Base-by-base conservation (phyloP, 495 filamentous ascomycete species). In the Aspergillus bertholletiae region DNA sequence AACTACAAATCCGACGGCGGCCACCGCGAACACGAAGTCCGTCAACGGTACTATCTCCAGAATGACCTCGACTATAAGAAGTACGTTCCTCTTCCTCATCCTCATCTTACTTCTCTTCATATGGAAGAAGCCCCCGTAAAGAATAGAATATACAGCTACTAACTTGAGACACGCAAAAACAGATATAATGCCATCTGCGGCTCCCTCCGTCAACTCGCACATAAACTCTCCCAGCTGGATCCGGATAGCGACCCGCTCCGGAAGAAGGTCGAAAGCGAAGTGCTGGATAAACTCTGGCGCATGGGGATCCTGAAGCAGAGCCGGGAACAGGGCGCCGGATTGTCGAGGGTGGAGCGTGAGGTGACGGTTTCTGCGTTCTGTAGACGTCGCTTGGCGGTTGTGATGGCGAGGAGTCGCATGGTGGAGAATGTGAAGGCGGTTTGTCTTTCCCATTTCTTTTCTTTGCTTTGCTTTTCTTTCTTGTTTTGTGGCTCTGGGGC, bases 381-480 rank as follows among this genome's bases (percentile, higher is more conserved):
- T 54, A 74, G 94, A 43, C 68, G 94, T 47, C 69, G 94, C 49
- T 71, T 98, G 57, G 86, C 85, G 0, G 90, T 97, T 12, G 81
- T 97, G 26, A 96, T 98, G 84, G 91, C 88, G 12, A 73, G 93
- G 55, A 73, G 91, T 61, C 78, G 88, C 43, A 97, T 97, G 91
- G 88, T 89, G 27, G 89, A 95, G 72, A 92, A 82, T 46, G 86
- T 97, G 18, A 85, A 87, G 60, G 87, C 70, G 55, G 73, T 75
- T 58, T 57, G 66, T 69, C 52, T 55, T 40, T 24, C 46, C 20
- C 44, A 45, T 59, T 18, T 54, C n/a, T 27, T 43, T 51, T 52
- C 21, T 21, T 47, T 20, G 55, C 34, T 51, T 57, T 54, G 57
- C n/a, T 32, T 54, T 37, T 53, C 43, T 27, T 26, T 55, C 24